Percentiles rank a stretch among this genome's conserved stretches.
These are phyloP conservation scores for Mycena epipterygia DNA, from an alignment of 768 basidiomycete species.

Conservation along the genomic window DNA sequence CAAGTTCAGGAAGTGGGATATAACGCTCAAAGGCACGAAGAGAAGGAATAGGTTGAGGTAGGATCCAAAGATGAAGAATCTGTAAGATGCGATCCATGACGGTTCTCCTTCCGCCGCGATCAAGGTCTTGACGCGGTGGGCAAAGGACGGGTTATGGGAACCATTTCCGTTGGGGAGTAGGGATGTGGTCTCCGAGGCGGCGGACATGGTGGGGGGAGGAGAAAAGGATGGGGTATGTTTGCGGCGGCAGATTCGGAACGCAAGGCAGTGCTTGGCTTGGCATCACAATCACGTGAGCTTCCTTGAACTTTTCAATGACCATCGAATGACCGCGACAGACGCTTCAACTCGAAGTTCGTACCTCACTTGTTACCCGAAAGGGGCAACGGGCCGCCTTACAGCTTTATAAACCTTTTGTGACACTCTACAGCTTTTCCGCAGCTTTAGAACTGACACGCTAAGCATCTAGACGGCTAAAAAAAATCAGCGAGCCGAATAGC, in stretches of 20 bases:
- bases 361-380: no score
- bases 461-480: no score
- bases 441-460: no score
- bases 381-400: no score
- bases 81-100: slow-evolving; percentile 68
- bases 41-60: slow-evolving; percentile 85
- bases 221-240: slow-evolving; percentile 9
- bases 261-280: slow-evolving; percentile 36
- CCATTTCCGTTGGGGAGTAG: slow-evolving; percentile 61
- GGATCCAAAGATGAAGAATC: slow-evolving; percentile 71
- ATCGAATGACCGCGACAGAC: no score
- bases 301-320: no score
- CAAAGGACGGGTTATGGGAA: slow-evolving; percentile 41
- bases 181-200: slow-evolving; percentile 57
- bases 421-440: no score
- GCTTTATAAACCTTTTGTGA: no score
- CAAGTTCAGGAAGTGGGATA: slow-evolving; percentile 68
- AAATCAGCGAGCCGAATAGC: no score
- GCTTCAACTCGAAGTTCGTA: no score
- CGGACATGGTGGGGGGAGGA: slow-evolving; percentile 48
- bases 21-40: slow-evolving; percentile 80
- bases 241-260: no score
- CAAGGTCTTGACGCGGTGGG: slow-evolving; percentile 52
- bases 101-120: slow-evolving; percentile 77
- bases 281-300: slow-evolving; percentile 40